These are phyloP conservation scores for Casuarina equisetifolia DNA, from an alignment of 306 rosid genomes.

Conservation along the genomic window DNA sequence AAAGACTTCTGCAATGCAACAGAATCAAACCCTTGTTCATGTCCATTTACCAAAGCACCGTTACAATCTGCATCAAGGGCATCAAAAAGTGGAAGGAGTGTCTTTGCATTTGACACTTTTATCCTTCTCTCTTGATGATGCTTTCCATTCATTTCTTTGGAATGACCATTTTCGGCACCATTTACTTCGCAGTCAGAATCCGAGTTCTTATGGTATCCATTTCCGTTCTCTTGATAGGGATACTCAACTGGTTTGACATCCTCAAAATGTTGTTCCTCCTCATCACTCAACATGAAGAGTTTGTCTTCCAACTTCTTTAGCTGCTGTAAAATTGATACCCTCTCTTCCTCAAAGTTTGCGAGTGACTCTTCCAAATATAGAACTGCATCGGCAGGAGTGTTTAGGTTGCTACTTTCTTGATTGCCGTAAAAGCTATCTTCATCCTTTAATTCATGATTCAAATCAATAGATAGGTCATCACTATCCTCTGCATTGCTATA, in stretches of 20 bases:
- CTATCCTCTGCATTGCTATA: conserved; percentile 86
- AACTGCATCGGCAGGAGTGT: conserved; percentile 80
- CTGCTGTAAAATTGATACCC: conserved; percentile 77
- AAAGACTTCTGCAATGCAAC: conserved; percentile 31
- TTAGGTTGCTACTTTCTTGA: conserved; percentile 59
- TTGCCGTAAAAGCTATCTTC: conserved; percentile 50
- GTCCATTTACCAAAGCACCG: conserved; percentile 55
- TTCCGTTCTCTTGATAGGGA: conserved; percentile 55
- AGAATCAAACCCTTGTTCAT: conserved; percentile 43
- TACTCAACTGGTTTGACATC: conserved; percentile 39
- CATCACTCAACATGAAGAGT: conserved; percentile 64
- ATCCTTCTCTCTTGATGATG: conserved; percentile 55
- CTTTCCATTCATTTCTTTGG: conserved; percentile 59
- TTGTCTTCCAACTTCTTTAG: conserved; percentile 82
- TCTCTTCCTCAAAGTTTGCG: conserved; percentile 85
- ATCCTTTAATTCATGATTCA: conserved; percentile 65
- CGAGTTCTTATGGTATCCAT: conserved; percentile 57
- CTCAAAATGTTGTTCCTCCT: conserved; percentile 56
- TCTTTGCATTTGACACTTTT: conserved; percentile 51
- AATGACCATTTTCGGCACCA: conserved; percentile 64
- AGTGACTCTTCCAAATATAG: conserved; percentile 73
- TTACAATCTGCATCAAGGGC: conserved; percentile 55
- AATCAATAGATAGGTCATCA: conserved; percentile 71
- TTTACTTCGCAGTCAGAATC: conserved; percentile 40
- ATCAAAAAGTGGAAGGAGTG: conserved; percentile 77